phyloP scores from a whole-genome alignment of 257 asterid genomes.

The Vinca minor region DNA sequence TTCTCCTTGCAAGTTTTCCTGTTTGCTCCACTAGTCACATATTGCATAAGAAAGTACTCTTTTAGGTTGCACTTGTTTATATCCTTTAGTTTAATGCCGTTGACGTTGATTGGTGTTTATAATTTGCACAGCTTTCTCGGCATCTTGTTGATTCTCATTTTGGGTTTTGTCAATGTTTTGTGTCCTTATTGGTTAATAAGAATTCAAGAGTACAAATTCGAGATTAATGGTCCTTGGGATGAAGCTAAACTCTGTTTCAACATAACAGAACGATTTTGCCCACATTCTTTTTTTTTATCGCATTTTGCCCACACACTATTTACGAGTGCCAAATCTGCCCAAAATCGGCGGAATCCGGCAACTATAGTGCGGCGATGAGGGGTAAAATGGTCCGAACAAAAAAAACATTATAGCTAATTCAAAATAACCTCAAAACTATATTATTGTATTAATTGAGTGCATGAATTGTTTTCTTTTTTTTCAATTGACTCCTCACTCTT shows the following conservation, averaged over 20 bases:
- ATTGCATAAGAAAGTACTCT: constrained; percentile 61
- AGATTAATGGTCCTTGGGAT: constrained; percentile 97
- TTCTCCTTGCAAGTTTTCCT: constrained; percentile 85
- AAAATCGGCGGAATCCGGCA: too few species aligned
- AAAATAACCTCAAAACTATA: too few species aligned
- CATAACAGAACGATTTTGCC: constrained; percentile 38
- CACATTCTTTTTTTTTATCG: too few species aligned
- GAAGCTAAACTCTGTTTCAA: constrained; percentile 90
- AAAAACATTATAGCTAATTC: too few species aligned
- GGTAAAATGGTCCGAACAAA: too few species aligned
- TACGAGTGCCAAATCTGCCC: too few species aligned
- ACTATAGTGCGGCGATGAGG: too few species aligned
- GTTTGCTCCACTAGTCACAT: constrained; percentile 74
- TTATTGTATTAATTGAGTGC: too few species aligned
- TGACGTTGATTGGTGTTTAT: constrained; percentile 39
- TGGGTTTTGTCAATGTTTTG: constrained; percentile 63
- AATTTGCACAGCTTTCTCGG: constrained; percentile 52
- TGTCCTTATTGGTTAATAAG: constrained; percentile 92
- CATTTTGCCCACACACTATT: too few species aligned
- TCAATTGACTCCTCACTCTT: too few species aligned
- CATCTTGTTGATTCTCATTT: constrained; percentile 37
- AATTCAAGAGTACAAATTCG: constrained; percentile 83
- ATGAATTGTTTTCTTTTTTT: too few species aligned
- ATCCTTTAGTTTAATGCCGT: constrained; percentile 46
- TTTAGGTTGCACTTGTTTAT: constrained; percentile 58